A percentile compares a stretch with the other conserved stretches of the same genome.
Conservation (phyloP, 768 basidiomycete genomes). For the Wakefieldia striispora region DNA sequence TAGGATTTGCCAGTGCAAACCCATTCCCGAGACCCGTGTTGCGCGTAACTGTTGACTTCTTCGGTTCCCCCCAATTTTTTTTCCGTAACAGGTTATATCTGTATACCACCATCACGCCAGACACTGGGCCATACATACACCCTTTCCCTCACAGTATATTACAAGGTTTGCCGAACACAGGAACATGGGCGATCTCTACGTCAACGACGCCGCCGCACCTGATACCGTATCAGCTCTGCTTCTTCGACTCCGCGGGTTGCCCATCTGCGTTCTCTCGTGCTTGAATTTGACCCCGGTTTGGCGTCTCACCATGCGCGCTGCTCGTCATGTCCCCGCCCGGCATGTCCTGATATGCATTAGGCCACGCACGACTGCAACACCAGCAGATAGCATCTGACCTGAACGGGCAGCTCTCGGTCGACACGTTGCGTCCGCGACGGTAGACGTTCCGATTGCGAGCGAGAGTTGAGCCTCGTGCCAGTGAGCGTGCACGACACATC, state of each 20-base stretch:
- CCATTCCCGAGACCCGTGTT: too few relatives aligned
- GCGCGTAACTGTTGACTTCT: neutral
- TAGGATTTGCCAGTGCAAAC: conserved; percentile 61
- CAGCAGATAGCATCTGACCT: neutral
- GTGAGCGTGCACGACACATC: neutral
- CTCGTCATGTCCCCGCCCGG: neutral
- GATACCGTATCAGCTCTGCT: neutral
- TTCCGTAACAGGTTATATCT: conserved; percentile 59
- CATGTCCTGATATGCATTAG: neutral
- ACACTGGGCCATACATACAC: too few relatives aligned
- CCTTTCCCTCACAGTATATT: conserved; percentile 31
- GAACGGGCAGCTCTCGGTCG: neutral
- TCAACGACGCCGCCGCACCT: neutral
- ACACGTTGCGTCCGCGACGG: neutral
- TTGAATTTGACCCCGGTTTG: neutral
- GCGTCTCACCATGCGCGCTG: neutral
- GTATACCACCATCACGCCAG: conserved; percentile 79
- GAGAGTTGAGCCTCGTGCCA: neutral
- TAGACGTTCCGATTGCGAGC: neutral
- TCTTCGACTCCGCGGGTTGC: neutral
- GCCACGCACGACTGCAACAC: neutral
- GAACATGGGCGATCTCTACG: neutral
- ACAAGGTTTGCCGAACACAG: neutral
- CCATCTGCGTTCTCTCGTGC: neutral
- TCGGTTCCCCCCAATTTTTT: conserved; percentile 38